Percentiles rank a stretch among this genome's conserved stretches.
Conservation (phyloP, 768 basidiomycete species). For the Lyophyllum semitale region DNA sequence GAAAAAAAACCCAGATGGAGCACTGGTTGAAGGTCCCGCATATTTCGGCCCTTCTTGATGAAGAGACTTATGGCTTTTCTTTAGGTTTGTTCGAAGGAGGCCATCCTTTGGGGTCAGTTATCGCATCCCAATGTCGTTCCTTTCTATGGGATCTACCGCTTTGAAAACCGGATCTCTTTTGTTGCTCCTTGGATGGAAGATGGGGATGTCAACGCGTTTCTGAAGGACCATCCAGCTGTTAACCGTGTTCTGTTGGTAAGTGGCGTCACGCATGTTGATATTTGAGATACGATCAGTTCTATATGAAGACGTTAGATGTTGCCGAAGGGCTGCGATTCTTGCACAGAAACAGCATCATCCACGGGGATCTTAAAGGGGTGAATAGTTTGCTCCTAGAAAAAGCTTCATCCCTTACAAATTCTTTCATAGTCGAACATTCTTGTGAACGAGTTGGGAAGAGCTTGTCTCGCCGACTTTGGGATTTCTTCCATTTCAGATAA, state of each 20-base stretch:
- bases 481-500: constrained; percentile 20
- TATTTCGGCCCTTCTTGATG: neutral
- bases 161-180: constrained; percentile 22
- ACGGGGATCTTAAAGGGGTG: constrained; percentile 31
- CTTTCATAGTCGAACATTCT: constrained; percentile 26
- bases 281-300: neutral
- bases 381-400: neutral
- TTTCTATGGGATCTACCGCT: constrained; percentile 26
- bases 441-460: constrained; percentile 18
- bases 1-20: neutral
- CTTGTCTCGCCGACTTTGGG: constrained; percentile 27
- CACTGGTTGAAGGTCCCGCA: neutral
- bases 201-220: constrained; percentile 28
- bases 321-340: constrained; percentile 24
- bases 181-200: constrained; percentile 28
- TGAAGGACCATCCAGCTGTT: constrained; percentile 19
- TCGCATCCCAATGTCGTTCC: constrained; percentile 29
- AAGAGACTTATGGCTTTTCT: neutral
- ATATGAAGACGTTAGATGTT: constrained; percentile 12
- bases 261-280: neutral
- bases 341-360: constrained; percentile 22
- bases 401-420: neutral
- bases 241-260: constrained; percentile 12
- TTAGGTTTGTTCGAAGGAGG: constrained; percentile 11
- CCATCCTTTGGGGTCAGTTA: constrained; percentile 26